Percentiles rank a stretch among this genome's conserved stretches.
These are phyloP conservation scores for Oxyria digyna DNA, from an alignment of 148 eudicot species.

Conservation along the genomic window DNA sequence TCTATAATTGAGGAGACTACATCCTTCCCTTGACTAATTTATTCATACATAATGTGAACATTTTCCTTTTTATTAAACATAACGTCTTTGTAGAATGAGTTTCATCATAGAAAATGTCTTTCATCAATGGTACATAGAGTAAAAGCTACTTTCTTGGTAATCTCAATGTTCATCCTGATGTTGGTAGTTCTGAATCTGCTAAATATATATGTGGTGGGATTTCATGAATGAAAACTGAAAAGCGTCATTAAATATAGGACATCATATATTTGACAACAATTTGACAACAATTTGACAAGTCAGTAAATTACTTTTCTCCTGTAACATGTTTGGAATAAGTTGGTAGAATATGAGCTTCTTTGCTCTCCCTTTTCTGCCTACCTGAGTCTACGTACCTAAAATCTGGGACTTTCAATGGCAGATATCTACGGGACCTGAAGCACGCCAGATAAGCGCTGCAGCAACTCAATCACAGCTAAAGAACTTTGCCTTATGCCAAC, in stretches of 20 bases:
- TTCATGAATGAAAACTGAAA: not conserved
- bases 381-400: not conserved
- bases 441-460: conserved; percentile 74
- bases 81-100: not conserved
- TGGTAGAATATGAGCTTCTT: not conserved
- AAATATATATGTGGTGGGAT: not conserved
- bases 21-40: not conserved
- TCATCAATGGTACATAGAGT: not conserved
- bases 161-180: not conserved
- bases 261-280: not conserved
- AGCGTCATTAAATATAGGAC: not conserved
- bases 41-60: not conserved
- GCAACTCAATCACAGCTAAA: conserved; percentile 78
- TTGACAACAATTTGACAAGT: not conserved
- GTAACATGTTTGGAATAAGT: not conserved
- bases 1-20: not conserved
- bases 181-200: not conserved
- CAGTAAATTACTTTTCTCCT: not conserved
- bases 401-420: conserved; percentile 14
- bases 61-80: not conserved
- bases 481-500: conserved; percentile 77
- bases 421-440: conserved; percentile 94
- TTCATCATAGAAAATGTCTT: not conserved
- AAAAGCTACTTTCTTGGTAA: not conserved
- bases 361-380: not conserved